Evolutionary conservation across 106 monocot species (phyloP).

Genomic region (Vanilla planifolia): DNA sequence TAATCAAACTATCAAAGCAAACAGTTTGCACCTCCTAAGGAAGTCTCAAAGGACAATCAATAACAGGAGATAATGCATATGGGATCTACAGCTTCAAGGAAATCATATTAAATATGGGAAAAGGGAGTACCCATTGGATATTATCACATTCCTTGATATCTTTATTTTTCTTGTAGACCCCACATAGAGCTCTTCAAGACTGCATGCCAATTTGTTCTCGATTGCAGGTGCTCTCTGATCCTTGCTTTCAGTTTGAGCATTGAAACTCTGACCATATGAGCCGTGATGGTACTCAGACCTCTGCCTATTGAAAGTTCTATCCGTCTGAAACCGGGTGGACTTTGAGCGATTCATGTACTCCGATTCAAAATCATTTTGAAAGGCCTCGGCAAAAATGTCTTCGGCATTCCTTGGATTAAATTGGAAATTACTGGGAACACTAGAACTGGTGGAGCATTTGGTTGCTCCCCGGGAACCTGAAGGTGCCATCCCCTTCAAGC

Average conservation of each 20-base stretch:
- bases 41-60: not conserved
- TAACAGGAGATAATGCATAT: slow-evolving; percentile 2
- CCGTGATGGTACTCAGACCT: slow-evolving; percentile 16
- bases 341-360: slow-evolving; percentile 29
- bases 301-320: not conserved
- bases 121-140: slow-evolving; percentile 29
- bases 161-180: slow-evolving; percentile 66
- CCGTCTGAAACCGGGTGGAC: slow-evolving; percentile 26
- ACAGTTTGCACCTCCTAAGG: not conserved
- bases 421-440: slow-evolving; percentile 9
- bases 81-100: not conserved
- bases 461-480: slow-evolving; percentile 42
- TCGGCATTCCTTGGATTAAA: slow-evolving; percentile 52
- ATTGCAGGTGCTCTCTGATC: slow-evolving; percentile 45
- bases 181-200: slow-evolving; percentile 57
- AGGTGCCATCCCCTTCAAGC: slow-evolving; percentile 47
- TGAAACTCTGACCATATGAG: slow-evolving; percentile 9
- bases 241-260: not conserved
- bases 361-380: slow-evolving; percentile 28
- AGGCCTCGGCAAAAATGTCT: slow-evolving; percentile 49
- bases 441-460: slow-evolving; percentile 16
- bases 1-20: not conserved
- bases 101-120: not conserved
- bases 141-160: slow-evolving; percentile 54
- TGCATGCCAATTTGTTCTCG: slow-evolving; percentile 49